Evolutionary conservation across 345 rosid species (phyloP).

Genomic region (Psidium friedrichsthalianum): DNA sequence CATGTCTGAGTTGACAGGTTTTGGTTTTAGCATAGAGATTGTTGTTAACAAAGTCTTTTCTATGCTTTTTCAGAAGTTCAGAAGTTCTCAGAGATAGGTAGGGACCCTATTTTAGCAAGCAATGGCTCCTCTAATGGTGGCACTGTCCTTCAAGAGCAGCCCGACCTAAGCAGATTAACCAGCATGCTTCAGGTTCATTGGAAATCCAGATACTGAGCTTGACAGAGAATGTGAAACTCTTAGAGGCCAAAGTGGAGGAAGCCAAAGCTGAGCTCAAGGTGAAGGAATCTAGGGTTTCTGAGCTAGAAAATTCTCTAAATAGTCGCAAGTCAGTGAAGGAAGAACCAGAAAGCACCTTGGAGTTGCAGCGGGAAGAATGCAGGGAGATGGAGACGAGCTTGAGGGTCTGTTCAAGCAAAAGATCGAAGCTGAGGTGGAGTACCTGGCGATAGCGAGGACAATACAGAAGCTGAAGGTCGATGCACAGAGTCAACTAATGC

Average conservation of each 20-base stretch:
- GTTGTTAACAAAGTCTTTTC: background rate
- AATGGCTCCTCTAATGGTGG: background rate
- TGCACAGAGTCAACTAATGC: conserved; percentile 11
- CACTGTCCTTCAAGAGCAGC: conserved; percentile 12
- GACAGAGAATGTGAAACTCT: conserved; percentile 31
- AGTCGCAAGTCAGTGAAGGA: conserved; percentile 13
- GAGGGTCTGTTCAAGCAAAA: conserved; percentile 60
- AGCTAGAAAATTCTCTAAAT: conserved; percentile 35
- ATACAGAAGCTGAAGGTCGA: conserved; percentile 28
- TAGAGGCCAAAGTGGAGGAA: conserved; percentile 45
- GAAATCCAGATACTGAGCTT: conserved; percentile 41
- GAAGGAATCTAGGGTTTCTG: conserved; percentile 46
- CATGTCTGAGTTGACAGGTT: background rate
- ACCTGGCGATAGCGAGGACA: conserved; percentile 33
- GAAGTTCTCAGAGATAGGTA: conserved; percentile 52
- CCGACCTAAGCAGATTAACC: conserved; percentile 17
- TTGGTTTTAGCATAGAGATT: background rate
- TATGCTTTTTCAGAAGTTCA: conserved; percentile 36
- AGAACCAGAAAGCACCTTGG: conserved; percentile 15
- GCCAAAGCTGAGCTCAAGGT: conserved; percentile 23
- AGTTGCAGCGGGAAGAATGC: background rate
- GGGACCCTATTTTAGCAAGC: conserved; percentile 12
- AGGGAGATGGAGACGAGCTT: conserved; percentile 37
- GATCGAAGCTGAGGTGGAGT: conserved; percentile 74
- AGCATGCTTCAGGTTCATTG: conserved; percentile 15